Base-by-base conservation (phyloP, 1,284 basidiomycete species). In the Cryptococcus maquisensis region DNA sequence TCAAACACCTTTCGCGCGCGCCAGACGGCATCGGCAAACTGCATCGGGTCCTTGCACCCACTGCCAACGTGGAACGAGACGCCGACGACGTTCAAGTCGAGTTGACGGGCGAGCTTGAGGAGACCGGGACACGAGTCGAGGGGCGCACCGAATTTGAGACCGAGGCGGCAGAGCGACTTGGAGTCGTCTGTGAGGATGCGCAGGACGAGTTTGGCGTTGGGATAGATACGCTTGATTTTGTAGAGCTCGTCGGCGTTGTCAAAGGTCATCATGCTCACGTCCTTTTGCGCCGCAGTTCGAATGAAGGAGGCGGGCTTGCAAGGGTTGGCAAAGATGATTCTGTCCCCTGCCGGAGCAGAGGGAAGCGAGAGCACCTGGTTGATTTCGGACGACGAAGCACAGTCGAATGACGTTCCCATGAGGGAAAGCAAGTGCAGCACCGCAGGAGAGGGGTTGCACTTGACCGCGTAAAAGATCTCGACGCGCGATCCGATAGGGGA, bases 21-120 rank as follows among this genome's bases (percentile, higher is more conserved):
- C 77, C 78, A 81, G 60, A 98, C 84, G 28, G 95, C 96, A 73
- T 97, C 94, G 38, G 84, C 83, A 72, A 95, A 98, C 40, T 90
- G 87, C 44, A 83, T 80, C 8, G 93, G 85, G 74, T 98, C 94
- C 73, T 90, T 97, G 78, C 91, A 96, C 3, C 96, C 96, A 57
- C 88, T 92, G 10, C 96, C 96, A 49, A 98, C 96, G 74, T 99
- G 96, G 83, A 99, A 99, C 71, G 87, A 91, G 50, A 98, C 90
- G 36, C 96, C 96, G 48, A 98, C 82, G 50, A 99, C 60, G 68
- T 94, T 83, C 51, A 99, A 81, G 23, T 81, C 79, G 36, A 98
- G 82, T 69, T 89, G 85, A 63, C 81, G 82, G 0, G 95, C 96
- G 65, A 86, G 88, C 16, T 80, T 77, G 44, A 98, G 81, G 24